A percentile compares a stretch with the other conserved stretches of the same genome.
Evolutionary conservation across 371 early-diverging fungal genomes (phyloP).

Genomic region (Parasitella parasitica): DNA sequence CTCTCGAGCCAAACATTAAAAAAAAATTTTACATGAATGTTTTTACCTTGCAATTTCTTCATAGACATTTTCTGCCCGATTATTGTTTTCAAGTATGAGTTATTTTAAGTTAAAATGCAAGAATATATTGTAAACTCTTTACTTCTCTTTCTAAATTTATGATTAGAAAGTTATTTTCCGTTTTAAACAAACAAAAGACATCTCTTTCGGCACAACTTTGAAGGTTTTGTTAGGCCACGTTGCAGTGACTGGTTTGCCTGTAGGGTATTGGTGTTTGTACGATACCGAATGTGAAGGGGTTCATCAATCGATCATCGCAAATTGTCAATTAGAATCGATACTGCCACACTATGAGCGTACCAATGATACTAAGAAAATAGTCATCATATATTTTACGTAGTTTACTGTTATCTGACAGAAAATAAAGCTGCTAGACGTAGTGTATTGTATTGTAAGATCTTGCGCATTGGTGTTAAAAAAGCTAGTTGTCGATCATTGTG

Average conservation of each 20-base stretch:
- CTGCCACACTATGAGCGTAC: neutral
- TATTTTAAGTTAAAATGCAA: neutral
- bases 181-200: neutral
- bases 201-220: neutral
- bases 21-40: neutral
- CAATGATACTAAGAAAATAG: no score
- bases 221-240: neutral
- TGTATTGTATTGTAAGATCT: no score
- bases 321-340: neutral
- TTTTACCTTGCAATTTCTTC: conserved; percentile 25
- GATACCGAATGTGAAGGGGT: neutral
- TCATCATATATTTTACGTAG: no score
- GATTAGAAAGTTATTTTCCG: neutral
- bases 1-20: neutral
- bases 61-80: conserved; percentile 13
- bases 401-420: no score
- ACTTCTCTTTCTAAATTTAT: neutral
- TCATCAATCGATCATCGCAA: neutral
- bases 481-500: neutral
- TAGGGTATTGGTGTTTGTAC: neutral
- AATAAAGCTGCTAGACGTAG: no score
- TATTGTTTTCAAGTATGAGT: neutral
- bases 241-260: neutral
- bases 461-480: neutral
- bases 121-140: neutral